A percentile compares a stretch with the other conserved stretches of the same genome.
phyloP scores from a whole-genome alignment of 228 moss, liverwort and hornwort species.

The Sphagnum fallax region DNA sequence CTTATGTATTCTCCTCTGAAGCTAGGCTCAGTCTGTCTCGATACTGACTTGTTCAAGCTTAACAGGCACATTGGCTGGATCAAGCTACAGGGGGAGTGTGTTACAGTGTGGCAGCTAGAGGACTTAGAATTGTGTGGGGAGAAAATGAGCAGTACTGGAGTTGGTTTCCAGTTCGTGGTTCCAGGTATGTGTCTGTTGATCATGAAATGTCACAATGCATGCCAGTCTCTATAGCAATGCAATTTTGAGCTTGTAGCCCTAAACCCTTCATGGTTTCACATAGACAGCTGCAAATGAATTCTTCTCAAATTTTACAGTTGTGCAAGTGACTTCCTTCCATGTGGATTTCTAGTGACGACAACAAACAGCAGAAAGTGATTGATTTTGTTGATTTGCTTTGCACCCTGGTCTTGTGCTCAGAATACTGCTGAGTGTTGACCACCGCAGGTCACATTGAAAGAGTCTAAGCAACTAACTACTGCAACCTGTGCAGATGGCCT shows the following conservation, averaged over 20 bases:
- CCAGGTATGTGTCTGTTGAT: not conserved
- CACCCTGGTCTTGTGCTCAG: not conserved
- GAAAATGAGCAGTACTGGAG: slow-evolving; percentile 9
- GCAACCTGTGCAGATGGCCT: slow-evolving; percentile 9
- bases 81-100: slow-evolving; percentile 10
- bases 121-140: slow-evolving; percentile 9
- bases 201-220: not conserved
- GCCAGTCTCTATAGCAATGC: not conserved
- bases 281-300: not conserved
- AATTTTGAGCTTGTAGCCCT: not conserved
- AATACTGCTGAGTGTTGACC: not conserved
- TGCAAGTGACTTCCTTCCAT: too few species aligned
- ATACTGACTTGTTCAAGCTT: not conserved
- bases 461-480: not conserved
- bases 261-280: not conserved
- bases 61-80: slow-evolving; percentile 10
- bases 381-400: not conserved
- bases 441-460: too few species aligned
- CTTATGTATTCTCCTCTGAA: not conserved
- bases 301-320: not conserved
- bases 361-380: not conserved
- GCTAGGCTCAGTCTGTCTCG: not conserved
- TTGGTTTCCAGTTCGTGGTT: slow-evolving; percentile 2
- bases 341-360: too few species aligned
- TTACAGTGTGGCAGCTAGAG: slow-evolving; percentile 1